These are phyloP conservation scores for Corymbia maculata DNA, from an alignment of 345 rosid species.

Conservation along the genomic window DNA sequence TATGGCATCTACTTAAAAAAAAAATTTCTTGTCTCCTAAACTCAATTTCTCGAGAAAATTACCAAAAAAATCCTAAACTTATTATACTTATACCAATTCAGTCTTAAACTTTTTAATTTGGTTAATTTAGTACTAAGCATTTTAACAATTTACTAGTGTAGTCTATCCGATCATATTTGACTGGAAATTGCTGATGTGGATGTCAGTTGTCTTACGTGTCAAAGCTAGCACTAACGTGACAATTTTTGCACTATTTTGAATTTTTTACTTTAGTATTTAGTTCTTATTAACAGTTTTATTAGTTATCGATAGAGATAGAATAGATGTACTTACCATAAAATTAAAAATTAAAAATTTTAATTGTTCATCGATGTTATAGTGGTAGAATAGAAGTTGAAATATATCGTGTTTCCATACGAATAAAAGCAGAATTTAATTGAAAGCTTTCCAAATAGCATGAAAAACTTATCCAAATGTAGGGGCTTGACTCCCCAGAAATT, in stretches of 20 bases:
- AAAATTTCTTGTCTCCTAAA: not conserved
- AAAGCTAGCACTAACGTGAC: accelerated
- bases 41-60: accelerated
- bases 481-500: not conserved
- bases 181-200: accelerated
- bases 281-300: no score
- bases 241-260: no score
- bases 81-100: no score
- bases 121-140: accelerated
- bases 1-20: not conserved
- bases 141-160: no score
- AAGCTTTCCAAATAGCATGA: not conserved
- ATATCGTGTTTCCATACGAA: not conserved
- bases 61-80: not conserved
- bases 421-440: not conserved
- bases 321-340: not conserved
- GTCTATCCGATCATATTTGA: no score
- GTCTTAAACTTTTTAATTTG: accelerated
- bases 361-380: not conserved
- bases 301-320: no score
- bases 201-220: accelerated
- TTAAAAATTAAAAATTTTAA: no score
- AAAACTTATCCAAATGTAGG: not conserved
- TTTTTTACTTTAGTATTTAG: no score
- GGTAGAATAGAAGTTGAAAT: not conserved